Base-by-base conservation (phyloP, 768 basidiomycete species). In the Lepiota venenata region DNA sequence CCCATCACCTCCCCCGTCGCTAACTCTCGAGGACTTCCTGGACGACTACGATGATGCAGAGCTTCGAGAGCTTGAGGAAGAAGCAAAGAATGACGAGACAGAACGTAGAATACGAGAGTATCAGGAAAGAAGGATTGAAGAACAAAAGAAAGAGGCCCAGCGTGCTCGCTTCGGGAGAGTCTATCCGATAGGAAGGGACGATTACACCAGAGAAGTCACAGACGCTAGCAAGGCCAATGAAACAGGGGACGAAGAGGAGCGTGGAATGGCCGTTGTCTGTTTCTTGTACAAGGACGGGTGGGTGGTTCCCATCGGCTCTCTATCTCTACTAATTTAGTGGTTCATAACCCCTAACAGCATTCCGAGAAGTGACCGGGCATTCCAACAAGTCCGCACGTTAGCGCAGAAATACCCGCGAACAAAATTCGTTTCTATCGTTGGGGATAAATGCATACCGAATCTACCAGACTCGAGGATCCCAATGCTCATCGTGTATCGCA, bases 211-310 rank as follows among this genome's bases (percentile, higher is more conserved):
- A 43, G 94, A 98, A 65, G 91, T 99, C 10, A 98, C 94, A 0
- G 95, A 98, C 57, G 91, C 92, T 3, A 98, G 94, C 69, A 80
- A 79, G 55, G 67, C 82, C 9, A 75, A 83, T 58, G 82, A 88
- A 50, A 79, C 80, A 6, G 87, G 78, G 22, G 86, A 88, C 47
- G 75, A 81, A 8, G 77, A 81, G 56, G 80, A 82, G 47, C 77
- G 71, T 58, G 96, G 95, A 0, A 98, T 93, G 0, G 94, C 93
- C 0, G 94, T 98, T 1, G 83, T 98, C 6, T 96, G 94, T 52
- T 91, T 95, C 66, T 70, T 99, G 35, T 98, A 94, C 73, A 98
- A 97, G 69, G 94, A 97, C 62, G 87, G 88, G 96, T 95, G 66
- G 62, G 91, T 72, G 15, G 4, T 37, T 41, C 35, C 25, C 25